Percentiles rank a stretch among this genome's conserved stretches.
Conservation (phyloP, 805 yeast genomes). For the Saccharomycopsis babjevae region DNA sequence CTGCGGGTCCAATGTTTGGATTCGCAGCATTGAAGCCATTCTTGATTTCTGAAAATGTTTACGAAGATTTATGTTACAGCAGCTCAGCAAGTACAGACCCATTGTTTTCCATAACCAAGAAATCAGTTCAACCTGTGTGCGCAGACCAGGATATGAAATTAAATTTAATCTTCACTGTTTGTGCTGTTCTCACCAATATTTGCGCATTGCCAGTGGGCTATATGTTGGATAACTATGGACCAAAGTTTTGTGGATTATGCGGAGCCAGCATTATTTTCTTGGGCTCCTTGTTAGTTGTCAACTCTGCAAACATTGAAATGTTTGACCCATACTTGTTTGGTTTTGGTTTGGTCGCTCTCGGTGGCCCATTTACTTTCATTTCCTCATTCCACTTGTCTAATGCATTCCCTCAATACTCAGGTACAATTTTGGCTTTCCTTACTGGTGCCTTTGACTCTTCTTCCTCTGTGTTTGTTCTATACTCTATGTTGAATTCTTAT, state of each 20-base stretch:
- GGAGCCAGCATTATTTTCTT: conserved; percentile 52
- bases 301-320: conserved; percentile 26
- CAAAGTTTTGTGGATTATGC: conserved; percentile 63
- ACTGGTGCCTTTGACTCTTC: conserved; percentile 93
- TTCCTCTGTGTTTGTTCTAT: conserved; percentile 73
- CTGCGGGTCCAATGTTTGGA: conserved; percentile 95
- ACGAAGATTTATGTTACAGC: conserved; percentile 45
- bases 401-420: conserved; percentile 73
- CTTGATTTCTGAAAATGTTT: conserved; percentile 66
- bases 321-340: conserved; percentile 66
- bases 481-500: conserved; percentile 48
- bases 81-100: not conserved
- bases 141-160: conserved; percentile 69
- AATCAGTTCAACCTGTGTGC: conserved; percentile 33
- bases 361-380: conserved; percentile 91
- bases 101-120: not conserved
- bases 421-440: conserved; percentile 66
- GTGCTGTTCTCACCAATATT: conserved; percentile 79
- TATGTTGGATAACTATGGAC: conserved; percentile 74
- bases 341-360: conserved; percentile 67
- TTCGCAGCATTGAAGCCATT: conserved; percentile 91
- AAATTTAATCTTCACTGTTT: conserved; percentile 73
- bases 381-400: conserved; percentile 86
- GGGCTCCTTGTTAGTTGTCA: conserved; percentile 43
- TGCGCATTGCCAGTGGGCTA: conserved; percentile 77